Conservation (phyloP, 139 green algal genomes). For the Eudorina sp. region DNA sequence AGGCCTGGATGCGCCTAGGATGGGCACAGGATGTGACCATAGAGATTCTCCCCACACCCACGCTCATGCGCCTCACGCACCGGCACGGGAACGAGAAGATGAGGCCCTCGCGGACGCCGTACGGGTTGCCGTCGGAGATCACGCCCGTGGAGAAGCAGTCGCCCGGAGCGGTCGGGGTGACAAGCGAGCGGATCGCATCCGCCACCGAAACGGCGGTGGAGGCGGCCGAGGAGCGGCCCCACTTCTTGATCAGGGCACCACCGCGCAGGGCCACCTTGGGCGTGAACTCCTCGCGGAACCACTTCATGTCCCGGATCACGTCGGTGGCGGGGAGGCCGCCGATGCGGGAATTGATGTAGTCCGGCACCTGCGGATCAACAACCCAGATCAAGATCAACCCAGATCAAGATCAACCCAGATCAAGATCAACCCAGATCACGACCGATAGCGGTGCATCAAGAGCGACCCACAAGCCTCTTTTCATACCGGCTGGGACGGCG, state of each 20-base stretch:
- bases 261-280: slow-evolving; percentile 88
- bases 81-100: slow-evolving; percentile 92
- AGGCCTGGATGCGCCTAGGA: too few relatives aligned
- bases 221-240: slow-evolving; percentile 89
- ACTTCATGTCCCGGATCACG: slow-evolving; percentile 81
- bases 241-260: slow-evolving; percentile 96
- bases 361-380: slow-evolving; percentile 76
- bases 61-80: slow-evolving; percentile 60
- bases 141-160: slow-evolving; percentile 94
- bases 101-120: slow-evolving; percentile 89
- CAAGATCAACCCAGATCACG: too few relatives aligned
- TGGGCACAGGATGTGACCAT: too few relatives aligned
- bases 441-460: too few relatives aligned
- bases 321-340: slow-evolving; percentile 79
- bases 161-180: slow-evolving; percentile 83
- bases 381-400: too few relatives aligned
- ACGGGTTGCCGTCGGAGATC: slow-evolving; percentile 90
- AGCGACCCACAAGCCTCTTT: too few relatives aligned
- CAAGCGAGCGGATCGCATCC: slow-evolving; percentile 86
- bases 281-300: slow-evolving; percentile 90
- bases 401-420: too few relatives aligned
- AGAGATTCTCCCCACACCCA: too few relatives aligned
- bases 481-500: too few relatives aligned
- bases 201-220: slow-evolving; percentile 94
- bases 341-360: slow-evolving; percentile 96